Evolutionary conservation across 2,329 filamentous ascomycete genomes (phyloP), one percentile per base, ranked within the genome.

Genomic region (Tolypocladium ovalisporum): DNA sequence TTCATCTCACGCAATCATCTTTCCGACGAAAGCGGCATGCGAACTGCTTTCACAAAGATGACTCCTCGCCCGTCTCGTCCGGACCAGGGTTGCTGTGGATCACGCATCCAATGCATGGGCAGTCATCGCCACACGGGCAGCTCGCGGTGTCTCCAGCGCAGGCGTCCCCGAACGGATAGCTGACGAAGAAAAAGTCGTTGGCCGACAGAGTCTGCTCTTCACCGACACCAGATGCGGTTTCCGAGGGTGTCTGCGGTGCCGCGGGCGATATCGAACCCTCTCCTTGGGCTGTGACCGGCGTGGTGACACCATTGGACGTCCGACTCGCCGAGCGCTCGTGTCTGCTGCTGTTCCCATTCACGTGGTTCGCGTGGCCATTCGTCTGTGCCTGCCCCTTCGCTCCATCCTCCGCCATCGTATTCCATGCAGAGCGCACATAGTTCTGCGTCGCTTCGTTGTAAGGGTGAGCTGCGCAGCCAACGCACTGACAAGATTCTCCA

Each of bases 391-490:
- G 61, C 54, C 54, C 55, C 36, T 59, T 65, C 39, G 58, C 63
- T 7, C 66, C 49, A 40, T 75, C 72, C 34, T 73, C 71, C 60
- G 64, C 63, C 72, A 75, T 75, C 55, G 64, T 71, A 52, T 71
- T 69, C 68, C 71, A 76, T 1, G 78, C 78, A 8, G 78, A 79
- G 55, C 77, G 73, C 3, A 85, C 75, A 58, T 76, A 77, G 54
- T 73, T 75, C 60, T 75, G 79, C 54, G 81, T 88, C 27, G 84
- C 81, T 9, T 82, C 76, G 62, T 88, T 88, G 65, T 84, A 86
- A 15, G 86, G 84, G 66, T 88, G 85, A 2, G 81, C 82, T 6
- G 83, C 77, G 66, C 86, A 89, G 13, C 85, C 86, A 39, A 88
- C 73, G 65, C 86, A 89, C 62, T 84, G 79, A 62, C 86, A 89